Percentiles rank a stretch among this genome's conserved stretches.
Evolutionary conservation across 2,329 filamentous ascomycete genomes (phyloP).

Genomic region (Mycocentrospora acerina): DNA sequence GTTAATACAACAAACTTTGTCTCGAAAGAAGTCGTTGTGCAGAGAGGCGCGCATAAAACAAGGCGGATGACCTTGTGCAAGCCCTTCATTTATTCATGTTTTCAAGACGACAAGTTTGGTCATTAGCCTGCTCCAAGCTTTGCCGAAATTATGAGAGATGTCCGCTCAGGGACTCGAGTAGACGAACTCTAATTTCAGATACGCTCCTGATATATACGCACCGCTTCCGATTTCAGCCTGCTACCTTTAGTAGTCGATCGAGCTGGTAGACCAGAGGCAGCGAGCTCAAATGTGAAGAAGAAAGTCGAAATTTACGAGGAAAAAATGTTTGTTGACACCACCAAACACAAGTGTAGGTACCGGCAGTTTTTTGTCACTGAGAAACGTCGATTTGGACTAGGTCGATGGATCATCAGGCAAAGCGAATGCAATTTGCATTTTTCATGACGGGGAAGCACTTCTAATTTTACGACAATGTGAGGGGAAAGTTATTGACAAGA

Average conservation of each 20-base stretch:
- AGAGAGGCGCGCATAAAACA: constrained; percentile 3
- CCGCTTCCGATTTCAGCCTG: constrained; percentile 6
- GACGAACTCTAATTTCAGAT: background rate
- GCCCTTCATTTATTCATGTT: background rate
- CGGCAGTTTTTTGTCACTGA: constrained; percentile 7
- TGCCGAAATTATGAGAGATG: background rate
- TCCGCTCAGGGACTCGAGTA: background rate
- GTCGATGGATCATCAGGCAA: constrained; percentile 4
- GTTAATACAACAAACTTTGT: constrained; percentile 9
- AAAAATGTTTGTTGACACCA: background rate
- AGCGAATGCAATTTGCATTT: constrained; percentile 4
- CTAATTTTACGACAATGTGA: constrained; percentile 4
- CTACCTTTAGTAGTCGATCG: constrained; percentile 3
- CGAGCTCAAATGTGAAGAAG: background rate
- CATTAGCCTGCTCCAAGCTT: background rate
- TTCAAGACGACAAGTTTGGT: background rate
- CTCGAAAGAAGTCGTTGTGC: constrained; percentile 2
- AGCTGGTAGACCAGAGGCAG: constrained; percentile 4
- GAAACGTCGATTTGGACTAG: constrained; percentile 4
- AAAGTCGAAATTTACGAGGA: background rate
- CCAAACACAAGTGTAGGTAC: constrained; percentile 2
- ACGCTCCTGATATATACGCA: constrained; percentile 1
- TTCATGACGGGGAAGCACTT: constrained; percentile 7
- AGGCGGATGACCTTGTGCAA: constrained; percentile 2
- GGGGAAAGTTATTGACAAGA: background rate